These are phyloP conservation scores for Sporothrix curviconia DNA, from an alignment of 2,329 filamentous ascomycete species.

Conservation along the genomic window DNA sequence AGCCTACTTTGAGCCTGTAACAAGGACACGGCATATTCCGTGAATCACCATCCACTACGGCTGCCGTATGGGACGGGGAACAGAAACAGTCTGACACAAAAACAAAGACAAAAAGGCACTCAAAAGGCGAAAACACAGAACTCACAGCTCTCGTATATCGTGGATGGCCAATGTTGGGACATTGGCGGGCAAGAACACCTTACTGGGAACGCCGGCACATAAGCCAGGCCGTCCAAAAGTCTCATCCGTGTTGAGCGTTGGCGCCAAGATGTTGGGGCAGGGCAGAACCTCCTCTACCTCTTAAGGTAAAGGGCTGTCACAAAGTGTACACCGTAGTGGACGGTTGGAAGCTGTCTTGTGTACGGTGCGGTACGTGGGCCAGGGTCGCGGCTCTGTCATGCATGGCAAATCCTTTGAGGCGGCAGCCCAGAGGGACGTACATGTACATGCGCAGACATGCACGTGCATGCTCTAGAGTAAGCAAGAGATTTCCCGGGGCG, in stretches of 20 bases:
- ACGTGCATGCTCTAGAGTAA: background rate
- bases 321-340: background rate
- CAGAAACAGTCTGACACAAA: background rate
- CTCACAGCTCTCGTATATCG: background rate
- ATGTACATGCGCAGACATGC: background rate
- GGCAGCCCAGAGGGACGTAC: background rate
- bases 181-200: no score
- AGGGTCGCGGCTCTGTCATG: background rate
- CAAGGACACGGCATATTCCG: slow-evolving; percentile 9
- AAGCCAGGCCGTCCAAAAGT: no score
- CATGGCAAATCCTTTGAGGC: slow-evolving; percentile 6
- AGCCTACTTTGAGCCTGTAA: background rate
- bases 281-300: no score
- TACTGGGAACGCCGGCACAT: no score
- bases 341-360: background rate
- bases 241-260: no score
- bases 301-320: no score
- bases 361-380: background rate
- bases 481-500: background rate
- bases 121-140: background rate
- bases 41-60: background rate
- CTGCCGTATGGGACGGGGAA: background rate
- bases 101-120: background rate
- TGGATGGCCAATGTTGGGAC: no score
- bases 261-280: no score